Base-by-base conservation (phyloP, 169 alveolate species). In the Theileria sp. region DNA sequence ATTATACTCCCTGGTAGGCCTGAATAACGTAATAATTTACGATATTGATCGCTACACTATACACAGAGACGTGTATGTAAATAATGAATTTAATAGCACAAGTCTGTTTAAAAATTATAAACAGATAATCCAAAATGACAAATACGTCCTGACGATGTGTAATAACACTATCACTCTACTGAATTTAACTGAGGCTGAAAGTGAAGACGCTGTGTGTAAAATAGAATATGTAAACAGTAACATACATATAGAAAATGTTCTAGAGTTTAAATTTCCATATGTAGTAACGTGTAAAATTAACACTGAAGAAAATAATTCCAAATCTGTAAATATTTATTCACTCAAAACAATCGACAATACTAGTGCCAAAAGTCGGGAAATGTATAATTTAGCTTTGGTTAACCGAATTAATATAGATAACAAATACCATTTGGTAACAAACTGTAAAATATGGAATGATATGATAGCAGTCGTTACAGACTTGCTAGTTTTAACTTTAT, bases 1-100 rank as follows among this genome's bases (percentile, higher is more conserved):
- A 66, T 64, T 84, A 28, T 75, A 76, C 44, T 77, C 83, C 51
- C 25, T 84, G 77, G 74, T 84, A 9, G 90, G 90, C 60, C 77
- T 86, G 19, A 84, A 77, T 34, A 19, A 72, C 21, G 34, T 84
- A 23, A 38, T 72, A n/a, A 77, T 74, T 9, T 84, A 78, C 65
- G 87, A 84, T 61, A 54, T 67, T 26, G 86, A 76, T 56, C 32
- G 72, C 36, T 84, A 84, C 7, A 75, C 75, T 0, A 72, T 85
- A 17, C 72, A 68, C 23, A 38, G 70, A 17, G 82, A 84, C 38
- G 82, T 80, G 10, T 78, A 75, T 30, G 64, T 49, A 28, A 66
- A 84, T 49, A 76, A 56, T 64, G 87, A 21, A 84, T 21, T 66
- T 67, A 10, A 51, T 56, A 25, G 61, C 86, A 15, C 67, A 71